Base-by-base conservation (phyloP, 805 yeast genomes). In the Diddensiella santjacobensis region DNA sequence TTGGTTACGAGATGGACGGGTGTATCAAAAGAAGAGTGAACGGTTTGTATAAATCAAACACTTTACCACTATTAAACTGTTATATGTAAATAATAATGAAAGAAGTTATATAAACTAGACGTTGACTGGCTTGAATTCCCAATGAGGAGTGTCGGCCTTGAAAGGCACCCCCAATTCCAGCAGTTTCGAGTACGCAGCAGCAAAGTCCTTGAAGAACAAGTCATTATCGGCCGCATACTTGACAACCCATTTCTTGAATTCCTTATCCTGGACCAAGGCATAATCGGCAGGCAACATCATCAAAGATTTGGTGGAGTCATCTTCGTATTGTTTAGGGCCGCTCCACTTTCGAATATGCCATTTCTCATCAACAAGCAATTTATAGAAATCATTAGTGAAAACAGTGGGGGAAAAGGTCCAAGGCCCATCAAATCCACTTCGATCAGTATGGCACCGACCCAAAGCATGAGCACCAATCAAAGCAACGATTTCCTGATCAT, bases 1-100 rank as follows among this genome's bases (percentile, higher is more conserved):
- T 66, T 93, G 99, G 99, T 74, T 93, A 60, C 80, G 98, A 61
- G 98, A 93, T 67, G 87, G 96, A 62, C 84, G 87, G 61, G 89
- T 96, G 31, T 93, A 84, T 72, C 80, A 83, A 30, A 57, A 57
- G 45, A 61, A 58, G 56, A 50, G 60, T 23, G 58, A 65, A 50
- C 55, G 63, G 39, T 66, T 63, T 45, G 45, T 65, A 56, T 64
- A 54, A 50, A 26, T 30, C 38, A 35, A 17, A 17, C 22, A 6
- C 20, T n/a, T 11, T 6, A 30, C 24, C 8, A 20, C 6, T 17
- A 38, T 11, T 15, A 38, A 38, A 38, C 17, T 10, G 41, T 8
- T 15, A 35, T 13, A 15, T 26, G n/a, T 35, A 35, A 35, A 11
- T 35, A 35, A 35, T 15, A 15, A 35, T 35, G n/a, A 35, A 35